A percentile compares a stretch with the other conserved stretches of the same genome.
Evolutionary conservation across 495 filamentous ascomycete genomes (phyloP).

Genomic region (Daldinia childiae): DNA sequence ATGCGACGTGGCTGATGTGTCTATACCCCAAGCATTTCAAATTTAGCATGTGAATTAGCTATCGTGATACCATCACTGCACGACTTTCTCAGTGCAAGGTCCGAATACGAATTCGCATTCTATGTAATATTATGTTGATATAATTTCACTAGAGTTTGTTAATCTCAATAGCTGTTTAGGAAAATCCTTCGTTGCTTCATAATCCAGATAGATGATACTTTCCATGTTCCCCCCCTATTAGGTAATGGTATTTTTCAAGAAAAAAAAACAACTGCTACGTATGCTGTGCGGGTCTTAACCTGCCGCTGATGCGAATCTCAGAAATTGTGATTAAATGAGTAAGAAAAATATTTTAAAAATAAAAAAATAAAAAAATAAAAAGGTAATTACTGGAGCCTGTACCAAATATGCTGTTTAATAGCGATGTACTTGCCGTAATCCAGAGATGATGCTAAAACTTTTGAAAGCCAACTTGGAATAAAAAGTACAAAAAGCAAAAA

Average conservation of each 20-base stretch:
- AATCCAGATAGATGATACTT: not conserved
- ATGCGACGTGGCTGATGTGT: conserved; percentile 11
- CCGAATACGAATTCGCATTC: conserved; percentile 38
- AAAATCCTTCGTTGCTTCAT: not conserved
- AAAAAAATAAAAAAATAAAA: too few relatives aligned
- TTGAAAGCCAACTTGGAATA: not conserved
- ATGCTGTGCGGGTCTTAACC: too few relatives aligned
- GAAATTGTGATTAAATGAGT: too few relatives aligned
- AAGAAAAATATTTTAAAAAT: too few relatives aligned
- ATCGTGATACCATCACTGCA: not conserved
- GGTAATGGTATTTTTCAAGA: not conserved
- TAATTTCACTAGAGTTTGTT: not conserved
- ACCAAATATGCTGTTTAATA: too few relatives aligned
- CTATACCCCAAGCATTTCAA: not conserved
- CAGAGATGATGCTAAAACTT: not conserved
- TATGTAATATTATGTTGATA: not conserved
- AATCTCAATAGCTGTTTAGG: not conserved
- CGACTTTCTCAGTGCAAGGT: not conserved
- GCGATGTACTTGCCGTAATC: too few relatives aligned
- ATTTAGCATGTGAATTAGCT: conserved; percentile 3
- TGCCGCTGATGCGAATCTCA: not conserved
- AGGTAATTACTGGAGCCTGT: too few relatives aligned
- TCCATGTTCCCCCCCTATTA: not conserved
- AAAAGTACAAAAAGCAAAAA: conserved; percentile 20
- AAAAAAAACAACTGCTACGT: not conserved